A percentile compares a stretch with the other conserved stretches of the same genome.
Conservation (phyloP, 2,329 filamentous ascomycete genomes). For the Calonectria honghensis region DNA sequence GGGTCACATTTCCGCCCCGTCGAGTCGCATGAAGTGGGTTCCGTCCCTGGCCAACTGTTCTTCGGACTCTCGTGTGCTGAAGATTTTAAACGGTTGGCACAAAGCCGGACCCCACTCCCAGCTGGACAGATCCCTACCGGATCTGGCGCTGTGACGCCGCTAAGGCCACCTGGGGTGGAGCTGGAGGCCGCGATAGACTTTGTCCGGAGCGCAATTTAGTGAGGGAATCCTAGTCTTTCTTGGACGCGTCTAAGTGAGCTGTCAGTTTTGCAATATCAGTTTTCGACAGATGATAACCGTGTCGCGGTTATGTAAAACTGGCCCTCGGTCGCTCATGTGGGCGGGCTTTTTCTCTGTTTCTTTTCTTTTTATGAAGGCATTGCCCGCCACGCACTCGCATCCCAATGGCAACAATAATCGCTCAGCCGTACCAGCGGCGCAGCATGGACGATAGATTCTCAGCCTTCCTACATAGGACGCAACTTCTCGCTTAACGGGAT, state of each 20-base stretch:
- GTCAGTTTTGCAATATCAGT: conserved; percentile 20
- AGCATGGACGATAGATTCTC: background rate
- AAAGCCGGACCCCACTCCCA: background rate
- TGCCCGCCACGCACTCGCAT: conserved; percentile 1
- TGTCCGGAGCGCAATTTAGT: background rate
- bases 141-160: conserved; percentile 6
- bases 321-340: background rate
- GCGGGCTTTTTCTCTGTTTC: background rate
- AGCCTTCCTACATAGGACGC: background rate
- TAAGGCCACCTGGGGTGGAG: background rate
- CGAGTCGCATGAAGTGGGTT: conserved; percentile 17
- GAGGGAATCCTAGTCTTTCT: background rate
- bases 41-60: conserved; percentile 14
- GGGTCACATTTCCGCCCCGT: conserved; percentile 15
- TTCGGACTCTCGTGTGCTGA: background rate
- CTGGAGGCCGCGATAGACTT: conserved; percentile 10
- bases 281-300: conserved; percentile 18
- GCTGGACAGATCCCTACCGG: background rate
- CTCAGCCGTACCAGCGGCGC: background rate
- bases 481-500: background rate
- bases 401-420: background rate
- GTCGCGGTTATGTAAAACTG: conserved; percentile 8
- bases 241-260: conserved; percentile 6
- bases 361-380: conserved; percentile 3
- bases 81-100: conserved; percentile 13